Evolutionary conservation across 2,329 filamentous ascomycete species (phyloP).

Genomic region (Ceratocystis diversiconidia): DNA sequence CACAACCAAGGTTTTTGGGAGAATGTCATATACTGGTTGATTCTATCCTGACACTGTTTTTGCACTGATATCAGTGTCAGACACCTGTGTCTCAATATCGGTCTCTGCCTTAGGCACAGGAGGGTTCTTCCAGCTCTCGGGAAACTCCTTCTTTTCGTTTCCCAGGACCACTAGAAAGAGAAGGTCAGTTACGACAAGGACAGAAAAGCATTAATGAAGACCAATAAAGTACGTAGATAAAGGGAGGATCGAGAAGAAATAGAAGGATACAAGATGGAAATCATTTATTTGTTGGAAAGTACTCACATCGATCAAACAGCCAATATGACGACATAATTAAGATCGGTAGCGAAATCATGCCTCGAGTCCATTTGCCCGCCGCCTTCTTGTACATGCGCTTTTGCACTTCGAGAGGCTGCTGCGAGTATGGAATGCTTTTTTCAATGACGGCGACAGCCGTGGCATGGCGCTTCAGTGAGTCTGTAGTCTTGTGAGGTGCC

Average conservation of each 20-base stretch:
- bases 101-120: not conserved
- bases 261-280: not conserved
- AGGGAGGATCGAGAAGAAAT: not conserved
- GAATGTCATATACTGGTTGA: not conserved
- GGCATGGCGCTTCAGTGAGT: not conserved
- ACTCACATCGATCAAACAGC: constrained; percentile 14
- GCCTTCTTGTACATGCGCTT: constrained; percentile 16
- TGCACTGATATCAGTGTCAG: not conserved
- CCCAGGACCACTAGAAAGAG: constrained; percentile 8
- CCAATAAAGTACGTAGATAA: too few relatives aligned
- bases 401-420: constrained; percentile 14
- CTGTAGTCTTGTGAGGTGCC: too few relatives aligned
- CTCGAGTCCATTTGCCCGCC: constrained; percentile 14
- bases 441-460: constrained; percentile 2
- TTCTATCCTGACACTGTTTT: not conserved
- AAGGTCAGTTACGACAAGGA: not conserved
- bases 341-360: constrained; percentile 14
- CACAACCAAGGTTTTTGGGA: not conserved
- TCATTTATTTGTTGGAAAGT: not conserved
- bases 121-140: constrained; percentile 7
- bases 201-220: not conserved
- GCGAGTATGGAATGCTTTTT: constrained; percentile 9
- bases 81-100: not conserved
- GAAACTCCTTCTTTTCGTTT: constrained; percentile 8
- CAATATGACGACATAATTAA: constrained; percentile 15